phyloP scores from a whole-genome alignment of 1,284 basidiomycete genomes.

The Marasmius sp. region DNA sequence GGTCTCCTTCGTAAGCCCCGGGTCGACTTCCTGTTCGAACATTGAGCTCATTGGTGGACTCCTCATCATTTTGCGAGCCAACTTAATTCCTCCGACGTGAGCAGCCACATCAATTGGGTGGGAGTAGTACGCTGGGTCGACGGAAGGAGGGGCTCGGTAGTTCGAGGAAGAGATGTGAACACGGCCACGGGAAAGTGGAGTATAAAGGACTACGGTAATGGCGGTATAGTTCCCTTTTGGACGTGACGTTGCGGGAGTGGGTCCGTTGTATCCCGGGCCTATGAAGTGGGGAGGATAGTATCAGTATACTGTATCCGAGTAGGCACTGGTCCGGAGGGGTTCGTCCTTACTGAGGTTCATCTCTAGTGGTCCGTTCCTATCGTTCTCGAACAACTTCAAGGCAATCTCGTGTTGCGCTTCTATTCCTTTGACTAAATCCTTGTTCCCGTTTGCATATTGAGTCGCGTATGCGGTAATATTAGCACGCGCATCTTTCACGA shows the following conservation, averaged over 20 bases:
- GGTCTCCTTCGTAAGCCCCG: background rate
- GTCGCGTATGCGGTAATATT: background rate
- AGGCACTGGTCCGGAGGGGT: background rate
- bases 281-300: background rate
- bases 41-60: background rate
- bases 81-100: constrained; percentile 22
- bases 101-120: constrained; percentile 25
- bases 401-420: constrained; percentile 24
- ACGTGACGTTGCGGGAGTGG: constrained; percentile 18
- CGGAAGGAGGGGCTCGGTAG: constrained; percentile 15
- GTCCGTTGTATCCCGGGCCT: constrained; percentile 29
- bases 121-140: constrained; percentile 27
- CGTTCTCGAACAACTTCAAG: constrained; percentile 22
- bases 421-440: background rate
- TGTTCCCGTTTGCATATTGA: background rate
- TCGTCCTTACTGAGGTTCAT: constrained; percentile 26
- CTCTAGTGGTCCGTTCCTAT: constrained; percentile 24
- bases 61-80: constrained; percentile 20
- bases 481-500: background rate
- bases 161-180: constrained; percentile 28
- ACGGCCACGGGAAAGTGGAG: constrained; percentile 29
- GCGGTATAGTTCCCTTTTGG: constrained; percentile 27
- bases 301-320: background rate
- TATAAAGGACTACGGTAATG: constrained; percentile 28
- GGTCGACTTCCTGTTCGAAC: background rate